These are phyloP conservation scores for Gregarina niphandrodes DNA, from an alignment of 169 alveolate species.

Conservation along the genomic window DNA sequence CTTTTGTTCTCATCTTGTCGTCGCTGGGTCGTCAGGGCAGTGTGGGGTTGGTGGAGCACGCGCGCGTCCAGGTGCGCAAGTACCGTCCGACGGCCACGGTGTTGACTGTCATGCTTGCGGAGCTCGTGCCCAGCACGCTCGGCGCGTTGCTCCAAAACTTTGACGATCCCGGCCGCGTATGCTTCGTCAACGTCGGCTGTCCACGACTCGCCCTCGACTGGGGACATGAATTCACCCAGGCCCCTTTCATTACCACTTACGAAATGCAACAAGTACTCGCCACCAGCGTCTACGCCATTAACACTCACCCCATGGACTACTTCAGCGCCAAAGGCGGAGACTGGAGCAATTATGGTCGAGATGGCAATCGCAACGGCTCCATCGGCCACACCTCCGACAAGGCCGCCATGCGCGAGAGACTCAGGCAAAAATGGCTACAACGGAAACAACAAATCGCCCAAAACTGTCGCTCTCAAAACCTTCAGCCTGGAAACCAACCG, in stretches of 20 bases:
- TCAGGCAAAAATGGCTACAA: too few relatives aligned
- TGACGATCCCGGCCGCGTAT: conserved; percentile 7
- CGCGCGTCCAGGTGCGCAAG: conserved; percentile 34
- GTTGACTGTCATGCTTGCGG: conserved; percentile 11
- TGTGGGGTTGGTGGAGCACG: conserved; percentile 43
- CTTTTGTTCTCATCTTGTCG: conserved; percentile 52
- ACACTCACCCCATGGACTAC: conserved; percentile 65
- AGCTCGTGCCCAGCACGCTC: conserved; percentile 12
- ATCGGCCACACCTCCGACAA: too few relatives aligned
- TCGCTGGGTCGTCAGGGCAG: conserved; percentile 75
- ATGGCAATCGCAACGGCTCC: too few relatives aligned
- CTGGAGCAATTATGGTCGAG: conserved; percentile 50
- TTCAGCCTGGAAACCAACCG: too few relatives aligned
- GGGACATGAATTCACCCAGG: conserved; percentile 44
- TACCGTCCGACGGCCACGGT: conserved; percentile 16
- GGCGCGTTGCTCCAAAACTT: not conserved
- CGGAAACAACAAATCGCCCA: too few relatives aligned
- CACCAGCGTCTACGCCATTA: not conserved
- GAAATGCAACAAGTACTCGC: not conserved
- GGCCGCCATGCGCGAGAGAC: too few relatives aligned
- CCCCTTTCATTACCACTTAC: not conserved
- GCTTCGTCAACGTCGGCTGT: conserved; percentile 73
- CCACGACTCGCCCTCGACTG: conserved; percentile 97
- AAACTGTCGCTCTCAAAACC: too few relatives aligned
- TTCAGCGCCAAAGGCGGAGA: conserved; percentile 54